These are phyloP conservation scores for Salix udensis DNA, from an alignment of 345 rosid species.

Conservation along the genomic window DNA sequence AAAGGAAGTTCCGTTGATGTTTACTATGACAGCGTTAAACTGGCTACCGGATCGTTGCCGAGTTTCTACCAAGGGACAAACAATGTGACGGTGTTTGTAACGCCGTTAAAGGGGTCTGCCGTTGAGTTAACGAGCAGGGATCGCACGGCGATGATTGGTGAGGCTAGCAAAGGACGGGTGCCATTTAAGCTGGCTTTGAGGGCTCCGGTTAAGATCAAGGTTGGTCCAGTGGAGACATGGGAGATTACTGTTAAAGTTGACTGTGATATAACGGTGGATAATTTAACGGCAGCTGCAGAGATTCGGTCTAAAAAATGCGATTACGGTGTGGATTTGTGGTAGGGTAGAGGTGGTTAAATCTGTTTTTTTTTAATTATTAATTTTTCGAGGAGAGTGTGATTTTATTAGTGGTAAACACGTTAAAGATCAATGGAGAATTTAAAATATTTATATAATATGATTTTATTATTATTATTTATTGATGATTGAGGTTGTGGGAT, in stretches of 20 bases:
- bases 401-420: neutral
- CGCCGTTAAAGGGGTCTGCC: conserved; percentile 42
- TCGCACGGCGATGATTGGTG: conserved; percentile 23
- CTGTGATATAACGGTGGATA: conserved; percentile 74
- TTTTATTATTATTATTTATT: neutral
- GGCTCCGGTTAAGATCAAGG: conserved; percentile 60
- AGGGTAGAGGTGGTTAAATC: conserved; percentile 8
- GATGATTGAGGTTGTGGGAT: neutral
- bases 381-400: neutral
- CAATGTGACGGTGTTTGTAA: conserved; percentile 49
- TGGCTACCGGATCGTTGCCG: conserved; percentile 52
- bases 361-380: neutral
- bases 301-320: conserved; percentile 50
- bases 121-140: conserved; percentile 39
- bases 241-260: conserved; percentile 51
- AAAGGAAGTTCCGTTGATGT: conserved; percentile 43
- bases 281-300: conserved; percentile 51
- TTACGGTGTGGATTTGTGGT: conserved; percentile 59
- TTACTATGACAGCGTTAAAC: conserved; percentile 31
- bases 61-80: conserved; percentile 55
- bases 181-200: conserved; percentile 51
- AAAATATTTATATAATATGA: neutral
- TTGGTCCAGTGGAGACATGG: conserved; percentile 81
- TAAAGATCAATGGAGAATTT: neutral
- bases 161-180: conserved; percentile 35